phyloP scores from a whole-genome alignment of 2,329 filamentous ascomycete species.

The Diatrype stigma region DNA sequence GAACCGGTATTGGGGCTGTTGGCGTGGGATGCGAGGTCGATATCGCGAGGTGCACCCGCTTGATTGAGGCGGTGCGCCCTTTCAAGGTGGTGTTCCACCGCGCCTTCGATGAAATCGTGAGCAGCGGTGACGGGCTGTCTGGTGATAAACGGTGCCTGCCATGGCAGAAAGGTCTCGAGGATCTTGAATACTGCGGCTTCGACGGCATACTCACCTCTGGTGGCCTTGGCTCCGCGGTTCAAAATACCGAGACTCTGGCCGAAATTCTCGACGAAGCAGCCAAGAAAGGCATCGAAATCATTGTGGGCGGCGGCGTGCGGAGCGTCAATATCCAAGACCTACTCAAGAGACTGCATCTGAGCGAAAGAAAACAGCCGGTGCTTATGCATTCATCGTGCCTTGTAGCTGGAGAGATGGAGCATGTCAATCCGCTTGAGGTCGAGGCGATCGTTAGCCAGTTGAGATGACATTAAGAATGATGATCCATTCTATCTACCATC shows the following conservation, averaged over 20 bases:
- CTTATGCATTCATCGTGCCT: conserved; percentile 49
- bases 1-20: not conserved
- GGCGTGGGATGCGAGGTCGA: conserved; percentile 32
- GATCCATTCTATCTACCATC: no score
- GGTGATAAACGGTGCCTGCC: conserved; percentile 2
- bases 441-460: conserved; percentile 17
- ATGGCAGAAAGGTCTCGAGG: conserved; percentile 27
- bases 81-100: conserved; percentile 50
- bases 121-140: conserved; percentile 5
- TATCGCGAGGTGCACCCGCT: conserved; percentile 30
- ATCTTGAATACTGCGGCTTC: conserved; percentile 42
- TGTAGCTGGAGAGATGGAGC: conserved; percentile 9
- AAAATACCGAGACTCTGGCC: conserved; percentile 35
- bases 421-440: conserved; percentile 25
- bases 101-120: conserved; percentile 48
- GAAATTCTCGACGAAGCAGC: conserved; percentile 29
- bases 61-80: conserved; percentile 39
- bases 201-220: conserved; percentile 50
- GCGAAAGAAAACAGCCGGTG: conserved; percentile 18
- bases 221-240: conserved; percentile 37
- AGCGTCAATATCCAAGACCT: conserved; percentile 33
- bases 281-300: conserved; percentile 36
- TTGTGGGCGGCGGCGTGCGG: conserved; percentile 50
- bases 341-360: conserved; percentile 21
- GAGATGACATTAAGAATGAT: conserved; percentile 2